phyloP scores from a whole-genome alignment of 352 stramenopile species.

The Stramenopiles sp. region DNA sequence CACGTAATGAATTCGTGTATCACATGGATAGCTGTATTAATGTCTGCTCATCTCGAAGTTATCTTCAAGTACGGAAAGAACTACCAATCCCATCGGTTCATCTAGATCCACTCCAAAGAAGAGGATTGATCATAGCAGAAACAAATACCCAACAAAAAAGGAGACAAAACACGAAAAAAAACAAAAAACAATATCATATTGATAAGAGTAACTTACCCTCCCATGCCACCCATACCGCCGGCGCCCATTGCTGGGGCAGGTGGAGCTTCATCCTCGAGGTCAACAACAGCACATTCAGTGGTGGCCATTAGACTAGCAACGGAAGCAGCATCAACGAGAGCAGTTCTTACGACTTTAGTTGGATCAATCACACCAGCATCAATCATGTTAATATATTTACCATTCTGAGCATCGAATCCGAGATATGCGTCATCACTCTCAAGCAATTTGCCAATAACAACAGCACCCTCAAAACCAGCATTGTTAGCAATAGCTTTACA shows the following conservation, averaged over 20 bases:
- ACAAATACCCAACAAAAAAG: too few relatives aligned
- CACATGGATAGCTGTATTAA: too few relatives aligned
- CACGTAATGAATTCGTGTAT: too few relatives aligned
- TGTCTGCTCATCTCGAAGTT: too few relatives aligned
- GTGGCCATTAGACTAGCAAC: constrained; percentile 96
- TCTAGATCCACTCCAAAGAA: too few relatives aligned
- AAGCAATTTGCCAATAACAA: constrained; percentile 93
- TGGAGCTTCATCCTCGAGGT: constrained; percentile 53
- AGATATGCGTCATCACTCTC: constrained; percentile 53
- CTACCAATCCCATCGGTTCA: too few relatives aligned
- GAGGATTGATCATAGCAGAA: too few relatives aligned
- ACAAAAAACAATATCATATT: too few relatives aligned
- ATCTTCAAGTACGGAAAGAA: too few relatives aligned
- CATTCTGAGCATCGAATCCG: constrained; percentile 89
- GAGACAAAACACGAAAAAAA: too few relatives aligned
- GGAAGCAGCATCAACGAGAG: constrained; percentile 83
- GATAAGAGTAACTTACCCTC: too few relatives aligned
- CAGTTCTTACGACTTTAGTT: constrained; percentile 89
- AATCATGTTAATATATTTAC: constrained; percentile 88
- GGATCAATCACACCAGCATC: constrained; percentile 64
- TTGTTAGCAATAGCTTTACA: constrained; percentile 90
- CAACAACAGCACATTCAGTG: constrained; percentile 87
- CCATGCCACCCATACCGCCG: constrained; percentile 21
- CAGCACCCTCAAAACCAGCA: constrained; percentile 79
- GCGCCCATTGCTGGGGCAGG: constrained; percentile 23